phyloP scores from a whole-genome alignment of 2,329 filamentous ascomycete genomes.

The Cercospora nicotianae region DNA sequence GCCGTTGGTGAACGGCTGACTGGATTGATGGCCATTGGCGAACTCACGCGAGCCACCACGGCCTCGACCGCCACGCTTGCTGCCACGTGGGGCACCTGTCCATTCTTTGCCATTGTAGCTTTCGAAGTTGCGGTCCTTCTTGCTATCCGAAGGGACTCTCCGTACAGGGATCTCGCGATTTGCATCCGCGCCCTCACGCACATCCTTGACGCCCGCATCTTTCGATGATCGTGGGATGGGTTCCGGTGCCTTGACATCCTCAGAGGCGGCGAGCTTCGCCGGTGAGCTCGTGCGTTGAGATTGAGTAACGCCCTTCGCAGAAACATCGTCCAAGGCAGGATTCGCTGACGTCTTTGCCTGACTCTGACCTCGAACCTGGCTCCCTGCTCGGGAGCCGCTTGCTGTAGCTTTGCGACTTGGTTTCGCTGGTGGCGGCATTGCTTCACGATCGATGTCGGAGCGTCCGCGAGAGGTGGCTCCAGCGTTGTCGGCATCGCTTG shows the following conservation, averaged over 20 bases:
- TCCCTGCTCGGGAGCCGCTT: constrained; percentile 22
- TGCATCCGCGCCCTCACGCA: constrained; percentile 16
- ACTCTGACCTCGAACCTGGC: constrained; percentile 18
- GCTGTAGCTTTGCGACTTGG: constrained; percentile 17
- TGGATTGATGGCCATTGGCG: constrained; percentile 33
- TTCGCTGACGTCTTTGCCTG: constrained; percentile 8
- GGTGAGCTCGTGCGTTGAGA: constrained; percentile 25
- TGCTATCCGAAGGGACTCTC: constrained; percentile 27
- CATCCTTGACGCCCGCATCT: constrained; percentile 20
- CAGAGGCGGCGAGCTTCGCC: constrained; percentile 17
- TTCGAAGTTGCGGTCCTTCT: constrained; percentile 30
- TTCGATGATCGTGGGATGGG: constrained; percentile 22
- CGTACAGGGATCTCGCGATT: constrained; percentile 15
- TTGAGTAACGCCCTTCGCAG: constrained; percentile 10
- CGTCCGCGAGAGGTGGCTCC: constrained; percentile 20
- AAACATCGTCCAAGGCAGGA: neutral
- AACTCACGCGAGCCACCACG: constrained; percentile 37
- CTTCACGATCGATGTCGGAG: constrained; percentile 33
- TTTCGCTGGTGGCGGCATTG: constrained; percentile 32
- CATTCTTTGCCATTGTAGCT: constrained; percentile 30
- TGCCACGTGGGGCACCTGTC: constrained; percentile 28
- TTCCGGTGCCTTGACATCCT: constrained; percentile 25
- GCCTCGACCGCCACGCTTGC: constrained; percentile 38
- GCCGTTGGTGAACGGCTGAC: constrained; percentile 23
- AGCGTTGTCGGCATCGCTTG: constrained; percentile 23